These are phyloP conservation scores for Ceratocystis smalleyi DNA, from an alignment of 2,329 filamentous ascomycete genomes.

Conservation along the genomic window DNA sequence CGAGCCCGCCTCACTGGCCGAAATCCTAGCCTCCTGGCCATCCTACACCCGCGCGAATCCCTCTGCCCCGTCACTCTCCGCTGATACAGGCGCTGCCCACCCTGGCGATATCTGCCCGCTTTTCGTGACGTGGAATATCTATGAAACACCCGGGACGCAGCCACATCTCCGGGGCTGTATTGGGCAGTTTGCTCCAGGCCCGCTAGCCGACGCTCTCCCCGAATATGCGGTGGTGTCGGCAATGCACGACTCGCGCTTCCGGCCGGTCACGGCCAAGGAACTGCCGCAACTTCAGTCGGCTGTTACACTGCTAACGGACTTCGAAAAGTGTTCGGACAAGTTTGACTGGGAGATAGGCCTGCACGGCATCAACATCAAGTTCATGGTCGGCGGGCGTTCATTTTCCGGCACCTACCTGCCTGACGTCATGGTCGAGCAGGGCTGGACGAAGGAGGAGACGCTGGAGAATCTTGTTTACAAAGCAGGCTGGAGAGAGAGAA, in stretches of 20 bases:
- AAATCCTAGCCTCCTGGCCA: conserved; percentile 52
- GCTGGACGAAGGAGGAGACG: conserved; percentile 88
- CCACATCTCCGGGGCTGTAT: conserved; percentile 81
- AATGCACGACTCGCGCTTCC: conserved; percentile 47
- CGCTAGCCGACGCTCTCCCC: conserved; percentile 55
- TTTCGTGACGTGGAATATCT: conserved; percentile 19
- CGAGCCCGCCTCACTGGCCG: conserved; percentile 47
- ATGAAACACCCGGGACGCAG: conserved; percentile 27
- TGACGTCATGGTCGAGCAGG: conserved; percentile 80
- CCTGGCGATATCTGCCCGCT: conserved; percentile 26
- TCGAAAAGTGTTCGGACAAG: conserved; percentile 56
- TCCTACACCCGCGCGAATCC: conserved; percentile 23
- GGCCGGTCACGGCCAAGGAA: conserved; percentile 37
- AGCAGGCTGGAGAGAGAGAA: conserved; percentile 77
- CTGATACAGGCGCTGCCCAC: conserved; percentile 19
- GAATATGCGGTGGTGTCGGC: conserved; percentile 73
- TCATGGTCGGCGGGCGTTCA: conserved; percentile 54
- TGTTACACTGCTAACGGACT: conserved; percentile 73
- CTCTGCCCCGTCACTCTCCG: conserved; percentile 16
- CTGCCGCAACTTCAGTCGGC: conserved; percentile 45
- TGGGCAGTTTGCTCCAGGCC: conserved; percentile 73
- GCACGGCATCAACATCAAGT: conserved; percentile 78
- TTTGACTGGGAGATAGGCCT: conserved; percentile 76
- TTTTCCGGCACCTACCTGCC: conserved; percentile 85
- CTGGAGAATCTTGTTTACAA: conserved; percentile 83